Evolutionary conservation across 306 rosid species (phyloP).

Genomic region (Vigna hirtella): DNA sequence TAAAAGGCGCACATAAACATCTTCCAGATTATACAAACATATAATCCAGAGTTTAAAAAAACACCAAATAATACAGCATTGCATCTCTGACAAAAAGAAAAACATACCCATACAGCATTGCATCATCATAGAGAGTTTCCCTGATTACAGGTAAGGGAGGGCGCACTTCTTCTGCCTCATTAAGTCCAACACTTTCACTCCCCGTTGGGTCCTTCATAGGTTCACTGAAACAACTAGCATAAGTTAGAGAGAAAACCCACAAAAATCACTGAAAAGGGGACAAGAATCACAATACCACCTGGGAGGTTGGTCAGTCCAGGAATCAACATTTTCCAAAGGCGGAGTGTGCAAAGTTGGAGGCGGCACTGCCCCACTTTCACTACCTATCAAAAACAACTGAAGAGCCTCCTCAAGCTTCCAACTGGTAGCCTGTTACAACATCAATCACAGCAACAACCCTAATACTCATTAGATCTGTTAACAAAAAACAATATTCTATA

Average conservation of each 20-base stretch:
- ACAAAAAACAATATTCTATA: background rate
- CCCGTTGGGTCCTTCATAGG: conserved; percentile 45
- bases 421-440: conserved; percentile 76
- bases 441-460: conserved; percentile 15
- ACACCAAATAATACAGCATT: background rate
- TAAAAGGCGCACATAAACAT: background rate
- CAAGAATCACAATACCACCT: conserved; percentile 40
- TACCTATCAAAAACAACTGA: conserved; percentile 83
- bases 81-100: conserved; percentile 32
- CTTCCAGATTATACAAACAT: background rate
- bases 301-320: conserved; percentile 53
- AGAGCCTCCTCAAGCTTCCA: conserved; percentile 98
- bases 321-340: conserved; percentile 54
- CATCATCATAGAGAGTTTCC: conserved; percentile 91
- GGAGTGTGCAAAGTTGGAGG: conserved; percentile 43
- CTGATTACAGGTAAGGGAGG: conserved; percentile 93
- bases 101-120: conserved; percentile 73
- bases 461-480: conserved; percentile 25
- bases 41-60: conserved; percentile 5
- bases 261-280: conserved; percentile 6
- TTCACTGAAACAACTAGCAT: conserved; percentile 53
- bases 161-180: conserved; percentile 81
- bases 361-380: conserved; percentile 59
- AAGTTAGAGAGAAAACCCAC: conserved; percentile 32
- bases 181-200: conserved; percentile 54